Base-by-base conservation (phyloP, 148 eudicot species). In the Nepenthes gracilis region DNA sequence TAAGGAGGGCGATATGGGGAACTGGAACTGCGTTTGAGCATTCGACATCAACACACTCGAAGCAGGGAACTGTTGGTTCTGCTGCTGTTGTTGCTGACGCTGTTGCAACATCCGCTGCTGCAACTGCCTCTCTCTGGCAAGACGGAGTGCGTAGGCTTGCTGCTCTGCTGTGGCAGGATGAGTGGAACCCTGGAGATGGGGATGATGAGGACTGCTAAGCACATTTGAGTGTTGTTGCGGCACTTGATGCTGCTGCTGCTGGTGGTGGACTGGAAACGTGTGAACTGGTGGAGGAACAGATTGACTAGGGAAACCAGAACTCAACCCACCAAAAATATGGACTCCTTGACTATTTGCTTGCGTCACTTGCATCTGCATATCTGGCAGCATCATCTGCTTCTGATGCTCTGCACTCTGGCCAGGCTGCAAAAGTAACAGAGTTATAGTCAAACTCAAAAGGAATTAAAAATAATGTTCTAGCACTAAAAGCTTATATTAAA, bases 71-170 rank as follows among this genome's bases (percentile, higher is more conserved):
- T 68, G 78, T 60, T 69, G 81, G 0, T 74, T 86, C 37, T 76
- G 94, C 59, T 75, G 84, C 37, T 74, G 81, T 43, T 81, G 82
- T 14, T 75, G 84, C 33, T 76, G 88, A 14, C 74, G 88, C 59
- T 73, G 82, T 14, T 57, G 68, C 54, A 65, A 47, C 36, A 55
- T 56, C 13, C 68, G 60, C 45, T 65, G 68, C 54, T 69, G 86
- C 64, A 80, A 55, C 63, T 84, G 90, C 65, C 80, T 77, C 57
- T 92, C 91, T 77, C 87, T 88, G 14, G 84, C 86, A 62, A 82
- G 23, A 54, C 79, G 95, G 12, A 82, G 11, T 35, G 67, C 75
- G 69, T 70, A 79, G 45, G 88, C 85, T 79, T 86, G 88, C 43
- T 86, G 88, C 43, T 85, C 94, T 7, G 79, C 47, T 62, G 73